These are phyloP conservation scores for Tolypocladium nubicola DNA, from an alignment of 2,329 filamentous ascomycete species.

Conservation along the genomic window DNA sequence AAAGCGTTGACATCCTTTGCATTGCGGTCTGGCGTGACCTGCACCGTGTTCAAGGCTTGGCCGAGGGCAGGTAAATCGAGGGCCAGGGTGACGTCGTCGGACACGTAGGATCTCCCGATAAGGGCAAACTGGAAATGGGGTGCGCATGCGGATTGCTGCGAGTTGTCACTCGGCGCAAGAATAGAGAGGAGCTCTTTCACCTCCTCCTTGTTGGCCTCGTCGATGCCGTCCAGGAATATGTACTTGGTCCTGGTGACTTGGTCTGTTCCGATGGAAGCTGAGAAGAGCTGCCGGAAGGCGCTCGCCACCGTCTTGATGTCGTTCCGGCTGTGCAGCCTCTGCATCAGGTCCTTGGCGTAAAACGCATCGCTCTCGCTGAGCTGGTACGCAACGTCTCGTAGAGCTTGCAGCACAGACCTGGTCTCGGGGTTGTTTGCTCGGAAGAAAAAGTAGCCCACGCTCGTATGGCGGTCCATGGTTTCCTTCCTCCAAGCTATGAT, in stretches of 20 bases:
- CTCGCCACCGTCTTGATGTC: constrained; percentile 33
- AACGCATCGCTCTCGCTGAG: constrained; percentile 32
- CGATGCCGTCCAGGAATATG: constrained; percentile 35
- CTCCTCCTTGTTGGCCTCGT: constrained; percentile 30
- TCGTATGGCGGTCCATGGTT: constrained; percentile 18
- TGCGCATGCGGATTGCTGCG: constrained; percentile 6
- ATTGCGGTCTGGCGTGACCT: constrained; percentile 32
- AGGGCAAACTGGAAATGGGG: constrained; percentile 26
- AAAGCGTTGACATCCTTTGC: constrained; percentile 29
- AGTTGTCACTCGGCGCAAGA: constrained; percentile 16
- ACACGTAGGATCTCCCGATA: constrained; percentile 30
- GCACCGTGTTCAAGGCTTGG: constrained; percentile 25
- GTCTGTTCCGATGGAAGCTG: constrained; percentile 25
- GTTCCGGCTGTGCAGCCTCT: constrained; percentile 21
- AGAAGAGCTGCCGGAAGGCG: constrained; percentile 29
- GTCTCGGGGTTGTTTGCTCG: constrained; percentile 35
- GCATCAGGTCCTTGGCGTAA: constrained; percentile 30
- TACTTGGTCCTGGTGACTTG: constrained; percentile 23
- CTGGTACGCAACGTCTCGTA: constrained; percentile 35
- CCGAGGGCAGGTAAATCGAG: constrained; percentile 22
- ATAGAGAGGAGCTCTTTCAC: constrained; percentile 25
- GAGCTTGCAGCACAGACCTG: constrained; percentile 30
- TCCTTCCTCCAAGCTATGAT: constrained; percentile 27
- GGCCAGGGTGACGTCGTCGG: constrained; percentile 22
- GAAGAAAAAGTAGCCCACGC: constrained; percentile 35